Base-by-base conservation (phyloP, 208 protist genomes). In the Strigomonas galati region DNA sequence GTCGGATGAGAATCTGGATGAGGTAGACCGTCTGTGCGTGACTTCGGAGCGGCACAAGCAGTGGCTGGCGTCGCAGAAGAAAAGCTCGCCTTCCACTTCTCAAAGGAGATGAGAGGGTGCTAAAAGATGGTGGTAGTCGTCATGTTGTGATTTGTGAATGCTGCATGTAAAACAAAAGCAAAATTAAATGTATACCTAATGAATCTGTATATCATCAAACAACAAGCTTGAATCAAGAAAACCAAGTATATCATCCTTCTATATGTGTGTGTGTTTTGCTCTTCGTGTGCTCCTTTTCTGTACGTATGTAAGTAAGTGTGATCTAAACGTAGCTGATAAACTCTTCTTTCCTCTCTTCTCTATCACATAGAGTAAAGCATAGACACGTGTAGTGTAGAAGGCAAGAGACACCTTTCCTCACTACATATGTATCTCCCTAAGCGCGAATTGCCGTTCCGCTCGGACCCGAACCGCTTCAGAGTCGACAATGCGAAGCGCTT, bases 381-480 rank as follows among this genome's bases (percentile, higher is more conserved):
- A 55, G 21, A 30, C 17, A 23, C 10, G 51, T 21, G 15, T 19
- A 19, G 28, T 55, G 51, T 55, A 55, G 21, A 55, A 55, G 9
- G 21, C 51, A 55, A 55, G 28, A 23, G 14, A 30, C 9, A 24
- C 32, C 32, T 37, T 37, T 37, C 9, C 32, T 37, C 32, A 9
- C 32, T 37, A 9, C 32, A 37, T 35, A 87, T 92, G 88, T 94
- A 92, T 56, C 67, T 92, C n/a, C 85, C 85, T n/a, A 77, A 73
- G 51, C 12, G 6, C 28, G 24, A 19, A 1, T 23, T n/a, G 12
- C 49, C 51, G 10, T 43, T 70, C 55, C 74, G 74, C 60, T 46
- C 56, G 28, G 67, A 76, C 28, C 73, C 80, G 56, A 79, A 79
- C 58, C 79, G 73, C 27, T 84, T 88, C 49, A 74, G 76, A 40